Percentiles rank a stretch among this genome's conserved stretches.
Conservation (phyloP, 75 land plant species). For the Sequoiadendron giganteum region DNA sequence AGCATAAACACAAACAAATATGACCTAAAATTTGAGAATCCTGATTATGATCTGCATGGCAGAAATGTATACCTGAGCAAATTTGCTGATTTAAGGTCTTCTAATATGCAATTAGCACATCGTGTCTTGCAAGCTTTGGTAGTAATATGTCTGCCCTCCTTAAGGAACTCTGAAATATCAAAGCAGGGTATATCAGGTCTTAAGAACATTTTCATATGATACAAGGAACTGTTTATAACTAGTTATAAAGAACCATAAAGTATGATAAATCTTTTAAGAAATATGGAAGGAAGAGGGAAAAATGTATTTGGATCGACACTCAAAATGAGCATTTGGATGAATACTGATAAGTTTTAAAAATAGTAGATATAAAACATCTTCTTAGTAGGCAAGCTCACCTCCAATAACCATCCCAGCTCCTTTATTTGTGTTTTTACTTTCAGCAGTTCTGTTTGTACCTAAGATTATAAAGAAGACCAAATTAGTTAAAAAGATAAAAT, state of each 20-base stretch:
- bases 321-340: background rate
- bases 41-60: no score
- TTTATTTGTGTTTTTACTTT: no score
- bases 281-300: background rate
- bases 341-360: background rate
- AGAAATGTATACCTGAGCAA: background rate
- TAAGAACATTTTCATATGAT: background rate
- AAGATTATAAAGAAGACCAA: background rate
- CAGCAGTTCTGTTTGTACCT: background rate
- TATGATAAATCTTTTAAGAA: background rate
- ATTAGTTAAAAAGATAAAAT: no score
- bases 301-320: background rate
- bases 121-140: background rate
- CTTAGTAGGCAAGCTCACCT: background rate
- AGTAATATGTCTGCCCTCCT: background rate
- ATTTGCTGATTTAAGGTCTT: no score
- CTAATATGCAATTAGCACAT: background rate
- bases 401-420: background rate
- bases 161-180: background rate
- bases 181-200: background rate
- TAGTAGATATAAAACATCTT: background rate
- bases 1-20: slow-evolving; percentile 24
- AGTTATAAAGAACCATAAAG: background rate
- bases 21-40: no score
- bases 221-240: background rate